These are phyloP conservation scores for Bruguiera sexangula DNA, from an alignment of 345 rosid genomes.

Conservation along the genomic window DNA sequence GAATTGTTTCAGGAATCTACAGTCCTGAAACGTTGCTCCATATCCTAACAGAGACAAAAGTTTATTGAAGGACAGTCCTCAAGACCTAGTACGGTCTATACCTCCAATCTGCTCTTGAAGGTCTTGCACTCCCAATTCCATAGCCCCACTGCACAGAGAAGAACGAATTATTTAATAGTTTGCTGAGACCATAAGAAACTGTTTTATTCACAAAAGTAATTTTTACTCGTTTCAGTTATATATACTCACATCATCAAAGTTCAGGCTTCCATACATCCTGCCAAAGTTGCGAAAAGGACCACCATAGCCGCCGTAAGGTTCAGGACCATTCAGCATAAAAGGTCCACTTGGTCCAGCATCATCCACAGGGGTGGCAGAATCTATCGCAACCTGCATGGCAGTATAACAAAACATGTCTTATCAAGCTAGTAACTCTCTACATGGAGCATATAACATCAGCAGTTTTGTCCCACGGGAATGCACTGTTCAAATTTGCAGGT, in stretches of 20 bases:
- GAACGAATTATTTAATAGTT: neutral
- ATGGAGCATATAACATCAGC: too few relatives aligned
- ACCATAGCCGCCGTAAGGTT: slow-evolving; percentile 69
- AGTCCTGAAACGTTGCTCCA: neutral
- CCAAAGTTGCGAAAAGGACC: slow-evolving; percentile 80
- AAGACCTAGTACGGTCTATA: slow-evolving; percentile 64
- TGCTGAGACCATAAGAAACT: neutral
- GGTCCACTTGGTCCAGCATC: slow-evolving; percentile 68
- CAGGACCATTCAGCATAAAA: slow-evolving; percentile 49
- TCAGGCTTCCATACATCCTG: slow-evolving; percentile 76
- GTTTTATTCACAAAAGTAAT: neutral
- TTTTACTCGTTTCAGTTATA: neutral
- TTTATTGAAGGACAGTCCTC: neutral
- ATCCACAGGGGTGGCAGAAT: slow-evolving; percentile 90
- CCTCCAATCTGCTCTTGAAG: slow-evolving; percentile 87
- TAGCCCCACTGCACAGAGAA: slow-evolving; percentile 63
- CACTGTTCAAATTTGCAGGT: too few relatives aligned
- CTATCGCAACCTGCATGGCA: slow-evolving; percentile 77
- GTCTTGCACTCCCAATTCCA: slow-evolving; percentile 57
- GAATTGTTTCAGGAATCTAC: neutral
- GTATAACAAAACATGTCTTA: slow-evolving; percentile 10
- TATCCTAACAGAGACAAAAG: neutral
- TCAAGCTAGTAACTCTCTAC: too few relatives aligned
- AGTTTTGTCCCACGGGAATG: too few relatives aligned
- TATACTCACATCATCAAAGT: slow-evolving; percentile 64